Base-by-base conservation (phyloP, 176 grass and related monocot species). In the Dactylis glomerata region DNA sequence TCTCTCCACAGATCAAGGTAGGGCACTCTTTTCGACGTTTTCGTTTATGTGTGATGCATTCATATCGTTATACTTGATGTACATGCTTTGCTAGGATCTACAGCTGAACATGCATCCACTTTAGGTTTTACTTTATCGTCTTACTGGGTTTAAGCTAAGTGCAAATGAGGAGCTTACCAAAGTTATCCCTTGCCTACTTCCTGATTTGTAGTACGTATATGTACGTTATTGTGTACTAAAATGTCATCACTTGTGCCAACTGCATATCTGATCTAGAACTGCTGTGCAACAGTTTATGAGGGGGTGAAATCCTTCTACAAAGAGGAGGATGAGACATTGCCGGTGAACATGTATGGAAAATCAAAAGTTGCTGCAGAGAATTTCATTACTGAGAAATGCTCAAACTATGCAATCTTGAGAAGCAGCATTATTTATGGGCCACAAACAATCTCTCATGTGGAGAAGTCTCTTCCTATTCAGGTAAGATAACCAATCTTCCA, bases 1-100 rank as follows among this genome's bases (percentile, higher is more conserved):
- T 89, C 92, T 98, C 54, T 98, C 96, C 13, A 98, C 92, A 22
- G 96, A 95, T 85, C 96, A 98, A 98, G 92, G 96, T 91, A 86
- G 28, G 30, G 17, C 1, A 65, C 22, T 32, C 63, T 51, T 44
- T 5, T 86, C 0, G 17, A 14, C 46, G 62, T 51, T 44, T 5
- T 86, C 0, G 17, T 19, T 55, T 16, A 30, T 82, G 28, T 0
- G 13, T 16, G 0, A 34, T 30, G 33, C 2, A 44, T 45, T 22
- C 14, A 34, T 42, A 64, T 20, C 2, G 12, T 44, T 5, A 17
- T 49, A 57, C 37, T 44, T 77, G 24, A 8, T 22, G 0, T 36
- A 0, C 36, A 7, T 37, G 11, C 27, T 61, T 31, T 70, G 1
- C 10, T 17, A 0, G 5, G 22, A 16, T 44, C n/a, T 36, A 47